These are phyloP conservation scores for Nemania sp. DNA, from an alignment of 2,329 filamentous ascomycete genomes.

Conservation along the genomic window DNA sequence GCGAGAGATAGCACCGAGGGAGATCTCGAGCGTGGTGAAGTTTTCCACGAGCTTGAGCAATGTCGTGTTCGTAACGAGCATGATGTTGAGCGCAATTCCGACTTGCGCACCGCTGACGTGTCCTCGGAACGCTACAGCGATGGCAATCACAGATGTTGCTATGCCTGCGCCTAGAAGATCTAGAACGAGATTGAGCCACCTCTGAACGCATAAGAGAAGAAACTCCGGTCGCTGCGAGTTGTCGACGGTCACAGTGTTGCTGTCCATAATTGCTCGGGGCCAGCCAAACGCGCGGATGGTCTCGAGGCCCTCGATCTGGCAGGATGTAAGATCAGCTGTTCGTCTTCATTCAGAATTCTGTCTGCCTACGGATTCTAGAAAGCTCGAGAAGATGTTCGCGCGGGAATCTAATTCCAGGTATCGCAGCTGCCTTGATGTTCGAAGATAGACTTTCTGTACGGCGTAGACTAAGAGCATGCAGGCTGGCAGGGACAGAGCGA, in stretches of 20 bases:
- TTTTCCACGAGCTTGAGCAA: conserved; percentile 40
- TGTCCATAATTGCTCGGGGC: conserved; percentile 35
- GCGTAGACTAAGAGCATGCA: conserved; percentile 48
- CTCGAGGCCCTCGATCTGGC: conserved; percentile 42
- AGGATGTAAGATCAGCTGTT: neutral
- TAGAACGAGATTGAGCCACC: conserved; percentile 57
- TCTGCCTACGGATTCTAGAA: conserved; percentile 30
- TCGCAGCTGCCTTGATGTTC: conserved; percentile 60
- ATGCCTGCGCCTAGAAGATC: conserved; percentile 54
- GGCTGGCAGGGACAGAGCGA: conserved; percentile 52
- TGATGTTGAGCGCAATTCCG: conserved; percentile 44
- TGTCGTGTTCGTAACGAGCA: conserved; percentile 44
- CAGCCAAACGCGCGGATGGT: conserved; percentile 56
- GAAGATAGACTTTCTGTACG: conserved; percentile 57
- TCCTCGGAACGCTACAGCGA: conserved; percentile 34
- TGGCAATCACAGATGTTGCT: conserved; percentile 43
- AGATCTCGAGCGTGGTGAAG: conserved; percentile 45
- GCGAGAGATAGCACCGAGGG: conserved; percentile 43
- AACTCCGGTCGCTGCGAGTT: conserved; percentile 55
- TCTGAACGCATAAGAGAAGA: conserved; percentile 54
- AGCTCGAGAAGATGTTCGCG: conserved; percentile 44
- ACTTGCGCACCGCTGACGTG: conserved; percentile 38
- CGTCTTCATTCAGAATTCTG: conserved; percentile 17
- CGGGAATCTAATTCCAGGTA: conserved; percentile 60
- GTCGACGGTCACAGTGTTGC: conserved; percentile 44